These are phyloP conservation scores for Gonapodya prolifera DNA, from an alignment of 192 early-diverging fungal genomes.

Conservation along the genomic window DNA sequence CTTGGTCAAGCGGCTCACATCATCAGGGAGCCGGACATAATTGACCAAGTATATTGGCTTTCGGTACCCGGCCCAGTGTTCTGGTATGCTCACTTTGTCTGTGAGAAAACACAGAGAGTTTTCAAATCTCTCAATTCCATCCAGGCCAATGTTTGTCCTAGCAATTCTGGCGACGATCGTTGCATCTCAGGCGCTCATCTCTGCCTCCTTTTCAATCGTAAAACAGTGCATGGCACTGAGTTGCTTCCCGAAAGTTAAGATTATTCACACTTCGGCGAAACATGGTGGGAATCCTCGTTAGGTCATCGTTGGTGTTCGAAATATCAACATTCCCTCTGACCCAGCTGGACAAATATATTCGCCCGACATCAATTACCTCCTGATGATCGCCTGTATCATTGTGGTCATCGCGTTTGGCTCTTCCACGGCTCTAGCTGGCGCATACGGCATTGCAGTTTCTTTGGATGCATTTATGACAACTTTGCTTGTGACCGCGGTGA, in stretches of 20 bases:
- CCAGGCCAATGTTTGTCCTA: conserved; percentile 28
- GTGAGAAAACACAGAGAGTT: conserved; percentile 2
- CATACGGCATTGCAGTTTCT: conserved; percentile 24
- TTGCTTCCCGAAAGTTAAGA: not conserved
- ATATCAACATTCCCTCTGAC: conserved; percentile 23
- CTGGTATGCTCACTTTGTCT: conserved; percentile 21
- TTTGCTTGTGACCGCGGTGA: not conserved
- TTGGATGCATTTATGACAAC: not conserved
- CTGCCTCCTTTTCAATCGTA: conserved; percentile 34
- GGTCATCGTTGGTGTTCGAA: conserved; percentile 28
- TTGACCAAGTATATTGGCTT: conserved; percentile 10
- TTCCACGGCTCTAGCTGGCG: conserved; percentile 23
- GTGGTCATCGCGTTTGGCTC: conserved; percentile 23
- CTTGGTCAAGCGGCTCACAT: conserved; percentile 9
- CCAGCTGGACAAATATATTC: conserved; percentile 30
- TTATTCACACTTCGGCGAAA: not conserved
- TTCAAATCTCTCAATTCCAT: not conserved
- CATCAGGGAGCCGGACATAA: conserved; percentile 18
- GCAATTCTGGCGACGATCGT: conserved; percentile 39
- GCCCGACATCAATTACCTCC: conserved; percentile 30
- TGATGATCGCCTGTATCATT: conserved; percentile 23
- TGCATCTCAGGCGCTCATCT: conserved; percentile 42
- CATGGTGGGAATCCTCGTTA: conserved; percentile 28
- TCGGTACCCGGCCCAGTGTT: conserved; percentile 22
- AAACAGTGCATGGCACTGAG: conserved; percentile 25